Evolutionary conservation across 148 eudicot genomes (phyloP).

Genomic region (Euryodendron excelsum): DNA sequence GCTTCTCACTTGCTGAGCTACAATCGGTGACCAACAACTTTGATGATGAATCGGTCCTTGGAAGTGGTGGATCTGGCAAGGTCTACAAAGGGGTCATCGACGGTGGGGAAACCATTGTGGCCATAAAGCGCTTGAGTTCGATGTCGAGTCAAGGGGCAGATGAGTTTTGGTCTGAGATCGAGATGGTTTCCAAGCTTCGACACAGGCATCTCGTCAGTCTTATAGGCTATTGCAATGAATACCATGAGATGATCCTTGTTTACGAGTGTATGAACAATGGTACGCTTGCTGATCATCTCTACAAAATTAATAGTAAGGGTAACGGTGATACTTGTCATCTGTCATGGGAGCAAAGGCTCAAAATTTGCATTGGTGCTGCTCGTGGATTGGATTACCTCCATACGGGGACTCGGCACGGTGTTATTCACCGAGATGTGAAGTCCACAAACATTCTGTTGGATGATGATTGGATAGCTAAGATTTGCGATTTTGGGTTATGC

Average conservation of each 20-base stretch:
- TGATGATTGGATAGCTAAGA: slow-evolving; percentile 28
- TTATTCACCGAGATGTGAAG: slow-evolving; percentile 19
- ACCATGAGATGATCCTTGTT: slow-evolving; percentile 36
- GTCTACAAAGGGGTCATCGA: slow-evolving; percentile 19
- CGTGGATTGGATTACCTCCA: slow-evolving; percentile 21
- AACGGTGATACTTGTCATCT: background rate
- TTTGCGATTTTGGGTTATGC: slow-evolving; percentile 38
- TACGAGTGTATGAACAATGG: slow-evolving; percentile 40
- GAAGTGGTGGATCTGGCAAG: slow-evolving; percentile 19
- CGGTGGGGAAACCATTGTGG: slow-evolving; percentile 6
- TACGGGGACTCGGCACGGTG: slow-evolving; percentile 8
- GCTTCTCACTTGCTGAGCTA: slow-evolving; percentile 18
- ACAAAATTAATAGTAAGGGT: background rate
- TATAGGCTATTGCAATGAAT: slow-evolving; percentile 38
- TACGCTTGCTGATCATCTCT: slow-evolving; percentile 34
- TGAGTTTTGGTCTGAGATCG: slow-evolving; percentile 22
- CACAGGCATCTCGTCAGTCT: slow-evolving; percentile 30
- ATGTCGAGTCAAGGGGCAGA: slow-evolving; percentile 20
- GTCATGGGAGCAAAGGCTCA: slow-evolving; percentile 15
- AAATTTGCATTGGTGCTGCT: slow-evolving; percentile 15
- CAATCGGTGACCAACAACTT: slow-evolving; percentile 19
- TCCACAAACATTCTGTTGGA: slow-evolving; percentile 15
- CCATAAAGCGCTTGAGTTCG: slow-evolving; percentile 12
- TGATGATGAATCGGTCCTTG: slow-evolving; percentile 5
- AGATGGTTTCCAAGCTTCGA: slow-evolving; percentile 18